Evolutionary conservation across 257 asterid genomes (phyloP), one percentile per base, ranked within the genome.

Genomic region (Nicotiana tomentosiformis): DNA sequence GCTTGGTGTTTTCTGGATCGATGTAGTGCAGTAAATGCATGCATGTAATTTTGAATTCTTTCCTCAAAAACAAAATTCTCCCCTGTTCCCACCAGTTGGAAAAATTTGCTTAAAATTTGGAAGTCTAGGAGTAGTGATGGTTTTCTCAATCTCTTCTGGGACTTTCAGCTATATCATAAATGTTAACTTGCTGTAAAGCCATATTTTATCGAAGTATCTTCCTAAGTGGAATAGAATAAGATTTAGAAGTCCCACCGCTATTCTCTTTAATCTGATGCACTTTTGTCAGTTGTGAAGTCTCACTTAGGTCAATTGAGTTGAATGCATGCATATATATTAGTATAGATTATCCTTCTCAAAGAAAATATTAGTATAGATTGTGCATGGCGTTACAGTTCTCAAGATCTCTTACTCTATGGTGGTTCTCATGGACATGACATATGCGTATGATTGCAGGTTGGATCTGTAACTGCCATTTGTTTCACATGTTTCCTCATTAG

Each of bases 391-490:
- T 0, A 20, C 14, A 72, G n/a, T 46, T 72, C 37, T 46, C 37
- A 46, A 72, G 7, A 5, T 72, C 79, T 46, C 37, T 20, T 72
- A 10, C 46, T 66, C 12, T 66, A 15, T 1, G 49, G 12, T 32
- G 74, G 8, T 66, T 66, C 46, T 3, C 74, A 66, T 66, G 49
- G 43, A 66, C 43, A 66, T 66, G 74, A 66, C 18, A 8, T n/a
- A 17, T 56, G 49, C 15, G 10, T 78, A 49, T 82, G 49, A 67
- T 74, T 84, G 64, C 94, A 95, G 99, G 98, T 95, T 74, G 98
- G 98, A 87, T 95, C 93, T 72, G 99, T 95, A 82, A 95, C 99
- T 14, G 97, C 96, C 37, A 92, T 93, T 87, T 95, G 97, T 90
- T 95, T 93, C 90, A 88, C 93, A 67, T 95, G 98, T 87, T 95